phyloP scores from a whole-genome alignment of 306 rosid species.

The Corylus heterophylla region DNA sequence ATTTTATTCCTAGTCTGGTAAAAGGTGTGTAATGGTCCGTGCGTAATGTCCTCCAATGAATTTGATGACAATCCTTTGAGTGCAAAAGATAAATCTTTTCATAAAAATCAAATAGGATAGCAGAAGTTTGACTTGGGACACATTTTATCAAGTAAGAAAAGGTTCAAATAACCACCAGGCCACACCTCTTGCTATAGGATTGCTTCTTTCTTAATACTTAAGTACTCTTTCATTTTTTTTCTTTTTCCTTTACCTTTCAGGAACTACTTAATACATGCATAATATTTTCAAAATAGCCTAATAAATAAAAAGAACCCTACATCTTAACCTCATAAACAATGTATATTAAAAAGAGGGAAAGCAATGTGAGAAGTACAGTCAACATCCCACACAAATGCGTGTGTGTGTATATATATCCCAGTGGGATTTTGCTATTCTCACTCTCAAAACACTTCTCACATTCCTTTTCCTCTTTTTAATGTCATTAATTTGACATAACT shows the following conservation, averaged over 20 bases:
- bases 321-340: too few species aligned
- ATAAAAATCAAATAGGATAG: background rate
- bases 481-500: background rate
- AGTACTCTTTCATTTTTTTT: too few species aligned
- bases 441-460: background rate
- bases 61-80: background rate
- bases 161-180: background rate
- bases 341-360: background rate
- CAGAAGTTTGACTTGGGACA: background rate
- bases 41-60: background rate
- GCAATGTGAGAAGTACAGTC: background rate
- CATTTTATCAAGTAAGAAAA: background rate
- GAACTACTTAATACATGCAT: background rate
- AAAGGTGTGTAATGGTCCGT: background rate
- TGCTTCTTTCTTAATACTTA: background rate
- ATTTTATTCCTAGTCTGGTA: background rate
- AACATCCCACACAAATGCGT: background rate
- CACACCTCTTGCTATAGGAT: too few species aligned
- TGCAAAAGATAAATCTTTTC: background rate
- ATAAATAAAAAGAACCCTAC: too few species aligned
- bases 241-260: background rate
- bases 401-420: too few species aligned
- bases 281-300: background rate
- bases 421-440: background rate
- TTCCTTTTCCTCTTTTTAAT: background rate